Percentiles rank a stretch among this genome's conserved stretches.
Conservation (phyloP, 805 yeast species). For the Saturnispora galanensis region DNA sequence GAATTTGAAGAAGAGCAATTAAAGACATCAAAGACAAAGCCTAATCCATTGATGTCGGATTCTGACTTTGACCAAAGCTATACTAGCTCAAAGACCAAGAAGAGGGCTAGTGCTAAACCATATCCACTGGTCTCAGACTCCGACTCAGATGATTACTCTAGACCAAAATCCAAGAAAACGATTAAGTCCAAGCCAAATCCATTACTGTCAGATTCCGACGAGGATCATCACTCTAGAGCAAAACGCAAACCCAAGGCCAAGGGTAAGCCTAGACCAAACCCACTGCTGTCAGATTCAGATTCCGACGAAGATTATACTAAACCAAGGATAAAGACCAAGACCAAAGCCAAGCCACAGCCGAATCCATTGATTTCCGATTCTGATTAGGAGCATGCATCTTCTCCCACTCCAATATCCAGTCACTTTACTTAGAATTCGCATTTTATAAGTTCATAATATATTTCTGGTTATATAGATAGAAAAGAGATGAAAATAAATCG, state of each 20-base stretch:
- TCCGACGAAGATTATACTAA: background rate
- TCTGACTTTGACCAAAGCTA: slow-evolving; percentile 3
- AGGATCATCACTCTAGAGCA: background rate
- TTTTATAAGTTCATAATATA: background rate
- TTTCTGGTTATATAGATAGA: background rate
- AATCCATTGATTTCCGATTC: background rate
- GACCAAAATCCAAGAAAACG: background rate
- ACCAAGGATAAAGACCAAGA: background rate
- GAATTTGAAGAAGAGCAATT: no score
- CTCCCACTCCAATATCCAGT: background rate
- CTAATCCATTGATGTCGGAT: background rate
- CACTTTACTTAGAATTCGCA: no score
- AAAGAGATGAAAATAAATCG: background rate
- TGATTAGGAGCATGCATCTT: background rate
- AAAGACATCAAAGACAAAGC: background rate
- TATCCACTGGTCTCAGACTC: background rate
- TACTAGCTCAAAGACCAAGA: background rate
- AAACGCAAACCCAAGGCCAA: background rate
- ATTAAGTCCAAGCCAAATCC: background rate
- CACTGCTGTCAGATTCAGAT: background rate
- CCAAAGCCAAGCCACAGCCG: no score
- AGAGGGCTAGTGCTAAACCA: background rate
- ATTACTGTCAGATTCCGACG: background rate
- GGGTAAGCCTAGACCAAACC: background rate
- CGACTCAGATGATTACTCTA: background rate